A percentile compares a stretch with the other conserved stretches of the same genome.
These are phyloP conservation scores for Starmerella apis DNA, from an alignment of 805 yeast genomes.

Conservation along the genomic window DNA sequence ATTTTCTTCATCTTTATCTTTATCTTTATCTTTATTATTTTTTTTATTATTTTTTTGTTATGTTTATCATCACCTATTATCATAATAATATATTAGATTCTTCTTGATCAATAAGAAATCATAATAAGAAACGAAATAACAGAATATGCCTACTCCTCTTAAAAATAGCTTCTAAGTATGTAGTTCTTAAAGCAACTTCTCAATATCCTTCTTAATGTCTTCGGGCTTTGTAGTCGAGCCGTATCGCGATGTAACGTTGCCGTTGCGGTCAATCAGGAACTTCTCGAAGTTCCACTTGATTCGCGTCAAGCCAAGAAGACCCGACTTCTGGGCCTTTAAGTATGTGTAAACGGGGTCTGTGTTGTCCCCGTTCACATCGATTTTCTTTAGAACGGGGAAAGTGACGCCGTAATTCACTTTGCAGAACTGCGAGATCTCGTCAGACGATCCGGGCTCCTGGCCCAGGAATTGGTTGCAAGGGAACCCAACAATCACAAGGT, in stretches of 20 bases:
- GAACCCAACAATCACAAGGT: slow-evolving; percentile 65
- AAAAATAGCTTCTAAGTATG: no score
- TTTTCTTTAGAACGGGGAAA: slow-evolving; percentile 78
- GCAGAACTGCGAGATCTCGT: slow-evolving; percentile 67
- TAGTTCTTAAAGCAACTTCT: no score
- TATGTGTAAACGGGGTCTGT: slow-evolving; percentile 73
- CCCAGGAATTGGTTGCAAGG: slow-evolving; percentile 86
- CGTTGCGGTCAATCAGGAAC: slow-evolving; percentile 50
- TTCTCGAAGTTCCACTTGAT: slow-evolving; percentile 76
- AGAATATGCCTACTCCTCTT: no score
- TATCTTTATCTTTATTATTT: not conserved
- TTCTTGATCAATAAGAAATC: no score
- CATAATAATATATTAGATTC: no score
- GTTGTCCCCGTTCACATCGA: slow-evolving; percentile 79
- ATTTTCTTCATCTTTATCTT: not conserved
- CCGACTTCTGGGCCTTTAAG: slow-evolving; percentile 57
- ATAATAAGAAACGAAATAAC: no score
- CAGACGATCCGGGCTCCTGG: slow-evolving; percentile 62
- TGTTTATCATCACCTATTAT: no score
- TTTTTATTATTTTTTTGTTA: not conserved
- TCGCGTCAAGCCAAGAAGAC: slow-evolving; percentile 55
- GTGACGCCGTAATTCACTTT: slow-evolving; percentile 75
- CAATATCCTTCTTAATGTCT: slow-evolving; percentile 47
- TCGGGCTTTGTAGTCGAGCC: slow-evolving; percentile 63
- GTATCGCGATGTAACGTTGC: slow-evolving; percentile 52